A percentile compares a stretch with the other conserved stretches of the same genome.
These are phyloP conservation scores for Talaromyces sp. DNA, from an alignment of 2,329 filamentous ascomycete species.

Conservation along the genomic window DNA sequence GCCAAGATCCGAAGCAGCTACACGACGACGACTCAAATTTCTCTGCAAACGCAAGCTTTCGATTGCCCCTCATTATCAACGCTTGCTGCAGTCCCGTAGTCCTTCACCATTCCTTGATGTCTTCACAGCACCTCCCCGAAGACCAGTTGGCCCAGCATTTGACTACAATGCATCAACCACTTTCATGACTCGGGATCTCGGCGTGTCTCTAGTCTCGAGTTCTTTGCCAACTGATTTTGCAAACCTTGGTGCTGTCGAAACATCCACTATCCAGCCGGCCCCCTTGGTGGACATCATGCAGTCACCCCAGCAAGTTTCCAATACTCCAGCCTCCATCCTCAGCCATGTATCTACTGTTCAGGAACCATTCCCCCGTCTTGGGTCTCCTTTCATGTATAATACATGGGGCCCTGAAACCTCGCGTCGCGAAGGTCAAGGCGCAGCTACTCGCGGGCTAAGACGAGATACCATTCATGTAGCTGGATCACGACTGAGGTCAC, in stretches of 20 bases:
- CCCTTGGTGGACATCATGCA: conserved; percentile 18
- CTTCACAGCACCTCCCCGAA: conserved; percentile 29
- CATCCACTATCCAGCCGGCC: conserved; percentile 13
- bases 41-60: conserved; percentile 61
- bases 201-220: conserved; percentile 43
- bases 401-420: conserved; percentile 48
- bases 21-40: conserved; percentile 56
- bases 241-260: conserved; percentile 17
- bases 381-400: conserved; percentile 49
- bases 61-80: conserved; percentile 62
- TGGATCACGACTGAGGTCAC: conserved; percentile 47
- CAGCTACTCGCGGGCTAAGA: conserved; percentile 31
- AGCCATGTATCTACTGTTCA: conserved; percentile 17
- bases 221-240: conserved; percentile 39
- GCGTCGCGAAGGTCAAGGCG: conserved; percentile 26
- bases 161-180: conserved; percentile 24
- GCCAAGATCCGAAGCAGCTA: conserved; percentile 58
- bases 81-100: conserved; percentile 58
- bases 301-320: conserved; percentile 16
- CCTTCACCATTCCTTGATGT: conserved; percentile 55
- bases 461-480: conserved; percentile 47
- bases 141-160: conserved; percentile 1
- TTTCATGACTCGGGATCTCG: conserved; percentile 45
- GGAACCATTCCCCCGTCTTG: conserved; percentile 42
- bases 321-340: background rate